Evolutionary conservation across 2,329 filamentous ascomycete species (phyloP).

Genomic region (Aureobasidium lini): DNA sequence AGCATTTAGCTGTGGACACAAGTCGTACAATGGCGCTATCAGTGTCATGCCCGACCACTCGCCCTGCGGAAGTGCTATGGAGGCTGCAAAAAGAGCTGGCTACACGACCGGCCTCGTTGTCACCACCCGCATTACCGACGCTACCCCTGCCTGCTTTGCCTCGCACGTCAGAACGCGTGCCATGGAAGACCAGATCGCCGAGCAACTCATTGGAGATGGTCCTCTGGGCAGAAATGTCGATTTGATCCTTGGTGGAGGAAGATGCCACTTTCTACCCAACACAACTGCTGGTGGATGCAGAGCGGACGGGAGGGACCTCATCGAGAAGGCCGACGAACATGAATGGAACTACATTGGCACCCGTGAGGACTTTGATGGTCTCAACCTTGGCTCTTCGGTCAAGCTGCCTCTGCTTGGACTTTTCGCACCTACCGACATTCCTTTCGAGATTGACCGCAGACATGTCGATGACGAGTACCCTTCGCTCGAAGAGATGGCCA

Average conservation of each 20-base stretch:
- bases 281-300: slow-evolving; percentile 74
- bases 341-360: slow-evolving; percentile 74
- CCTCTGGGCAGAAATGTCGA: slow-evolving; percentile 83
- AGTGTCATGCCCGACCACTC: slow-evolving; percentile 75
- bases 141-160: slow-evolving; percentile 91
- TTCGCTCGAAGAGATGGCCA: slow-evolving; percentile 84
- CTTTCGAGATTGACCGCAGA: slow-evolving; percentile 86
- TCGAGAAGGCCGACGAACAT: slow-evolving; percentile 63
- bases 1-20: slow-evolving; percentile 83
- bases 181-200: slow-evolving; percentile 84
- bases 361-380: slow-evolving; percentile 65
- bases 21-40: slow-evolving; percentile 97
- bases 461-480: slow-evolving; percentile 75
- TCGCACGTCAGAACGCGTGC: slow-evolving; percentile 72
- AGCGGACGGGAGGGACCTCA: slow-evolving; percentile 66
- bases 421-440: slow-evolving; percentile 74
- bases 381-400: slow-evolving; percentile 63
- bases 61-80: slow-evolving; percentile 85
- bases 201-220: slow-evolving; percentile 85
- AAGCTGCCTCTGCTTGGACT: slow-evolving; percentile 80
- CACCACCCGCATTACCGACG: slow-evolving; percentile 90
- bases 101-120: slow-evolving; percentile 92
- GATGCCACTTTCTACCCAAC: slow-evolving; percentile 89
- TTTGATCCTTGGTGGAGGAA: slow-evolving; percentile 83
- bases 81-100: slow-evolving; percentile 85